phyloP scores from a whole-genome alignment of 2,329 filamentous ascomycete genomes.

The Cercospora sojina region DNA sequence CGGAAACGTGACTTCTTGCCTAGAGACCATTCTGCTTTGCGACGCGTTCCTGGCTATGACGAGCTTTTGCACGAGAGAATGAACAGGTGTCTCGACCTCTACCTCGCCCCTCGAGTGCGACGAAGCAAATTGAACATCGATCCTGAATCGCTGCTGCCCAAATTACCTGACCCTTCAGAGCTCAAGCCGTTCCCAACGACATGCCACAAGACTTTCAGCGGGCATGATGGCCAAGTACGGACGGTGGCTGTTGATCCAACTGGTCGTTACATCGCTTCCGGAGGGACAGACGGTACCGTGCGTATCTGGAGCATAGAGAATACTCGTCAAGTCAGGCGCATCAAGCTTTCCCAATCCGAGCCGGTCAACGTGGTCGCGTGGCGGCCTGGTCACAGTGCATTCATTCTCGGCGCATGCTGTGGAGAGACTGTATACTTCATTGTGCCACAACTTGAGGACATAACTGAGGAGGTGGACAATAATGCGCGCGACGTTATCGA shows the following conservation, averaged over 20 bases:
- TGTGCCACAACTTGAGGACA: constrained; percentile 52
- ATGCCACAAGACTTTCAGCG: constrained; percentile 80
- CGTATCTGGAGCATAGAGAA: constrained; percentile 86
- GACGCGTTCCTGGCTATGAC: constrained; percentile 89
- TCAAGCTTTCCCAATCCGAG: constrained; percentile 71
- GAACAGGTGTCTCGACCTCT: constrained; percentile 90
- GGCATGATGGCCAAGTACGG: constrained; percentile 84
- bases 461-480: constrained; percentile 56
- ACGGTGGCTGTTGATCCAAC: constrained; percentile 81
- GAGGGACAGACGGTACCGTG: constrained; percentile 90
- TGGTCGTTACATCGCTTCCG: constrained; percentile 82
- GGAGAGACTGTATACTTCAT: constrained; percentile 85
- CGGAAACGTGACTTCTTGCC: constrained; percentile 86
- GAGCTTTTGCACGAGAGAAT: constrained; percentile 93
- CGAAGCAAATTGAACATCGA: constrained; percentile 97
- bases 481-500: constrained; percentile 75
- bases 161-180: constrained; percentile 88
- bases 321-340: constrained; percentile 83
- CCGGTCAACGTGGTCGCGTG: constrained; percentile 85
- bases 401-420: constrained; percentile 78
- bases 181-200: constrained; percentile 92
- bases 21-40: constrained; percentile 75
- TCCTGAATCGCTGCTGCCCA: constrained; percentile 85
- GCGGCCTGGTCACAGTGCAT: constrained; percentile 78
- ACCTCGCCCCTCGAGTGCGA: constrained; percentile 86